A percentile compares a stretch with the other conserved stretches of the same genome.
phyloP scores from a whole-genome alignment of 2,329 filamentous ascomycete genomes.

The Pestalotiopsis sp. region DNA sequence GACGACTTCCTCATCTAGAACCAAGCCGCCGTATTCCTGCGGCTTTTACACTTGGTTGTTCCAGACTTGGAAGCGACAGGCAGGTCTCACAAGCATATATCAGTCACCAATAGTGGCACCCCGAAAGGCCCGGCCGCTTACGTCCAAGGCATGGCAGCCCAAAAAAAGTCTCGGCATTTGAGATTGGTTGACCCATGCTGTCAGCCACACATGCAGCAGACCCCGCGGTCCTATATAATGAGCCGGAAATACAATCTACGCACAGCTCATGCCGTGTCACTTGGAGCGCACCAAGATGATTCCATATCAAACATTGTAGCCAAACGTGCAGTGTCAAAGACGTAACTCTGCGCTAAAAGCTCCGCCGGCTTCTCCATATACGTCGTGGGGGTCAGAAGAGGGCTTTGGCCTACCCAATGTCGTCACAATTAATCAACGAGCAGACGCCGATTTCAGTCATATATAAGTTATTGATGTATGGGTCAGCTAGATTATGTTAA shows the following conservation, averaged over 20 bases:
- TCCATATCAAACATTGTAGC: background rate
- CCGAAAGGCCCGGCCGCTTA: background rate
- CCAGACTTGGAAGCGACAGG: background rate
- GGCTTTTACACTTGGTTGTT: background rate
- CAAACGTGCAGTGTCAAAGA: background rate
- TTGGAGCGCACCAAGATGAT: background rate
- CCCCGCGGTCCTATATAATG: constrained; percentile 8
- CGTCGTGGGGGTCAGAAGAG: background rate
- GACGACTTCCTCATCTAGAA: background rate
- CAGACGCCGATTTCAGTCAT: background rate
- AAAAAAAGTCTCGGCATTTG: background rate
- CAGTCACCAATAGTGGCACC: background rate
- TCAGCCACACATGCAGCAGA: constrained; percentile 1
- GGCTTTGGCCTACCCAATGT: background rate
- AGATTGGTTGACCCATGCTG: background rate
- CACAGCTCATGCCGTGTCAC: background rate
- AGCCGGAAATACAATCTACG: background rate
- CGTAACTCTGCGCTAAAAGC: background rate
- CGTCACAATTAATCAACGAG: background rate
- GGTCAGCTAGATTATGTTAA: background rate
- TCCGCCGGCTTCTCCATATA: background rate
- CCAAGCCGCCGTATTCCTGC: background rate
- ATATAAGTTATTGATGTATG: background rate
- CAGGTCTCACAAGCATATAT: background rate
- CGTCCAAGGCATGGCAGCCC: background rate